Conservation (phyloP, 768 basidiomycete species). For the Russula griseocarnosa region DNA sequence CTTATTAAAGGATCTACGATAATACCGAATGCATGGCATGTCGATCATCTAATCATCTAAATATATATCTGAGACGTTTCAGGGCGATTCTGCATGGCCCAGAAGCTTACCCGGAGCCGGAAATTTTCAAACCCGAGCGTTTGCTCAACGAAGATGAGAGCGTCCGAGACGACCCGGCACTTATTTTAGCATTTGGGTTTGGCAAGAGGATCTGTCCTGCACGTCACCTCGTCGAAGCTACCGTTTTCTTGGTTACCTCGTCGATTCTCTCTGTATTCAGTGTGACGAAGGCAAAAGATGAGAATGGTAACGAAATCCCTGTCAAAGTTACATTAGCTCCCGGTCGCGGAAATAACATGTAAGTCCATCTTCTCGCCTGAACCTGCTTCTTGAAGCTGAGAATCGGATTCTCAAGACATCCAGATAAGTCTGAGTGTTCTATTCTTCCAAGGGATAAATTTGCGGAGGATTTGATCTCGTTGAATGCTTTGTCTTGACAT, state of each 20-base stretch:
- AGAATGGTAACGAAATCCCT: background rate
- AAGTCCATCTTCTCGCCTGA: no score
- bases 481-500: background rate
- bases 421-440: background rate
- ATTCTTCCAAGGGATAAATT: background rate
- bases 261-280: background rate
- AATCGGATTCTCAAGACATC: background rate
- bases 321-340: background rate
- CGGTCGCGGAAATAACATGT: background rate
- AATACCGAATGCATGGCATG: background rate
- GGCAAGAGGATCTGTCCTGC: constrained; percentile 29
- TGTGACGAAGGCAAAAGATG: constrained; percentile 15
- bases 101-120: constrained; percentile 28
- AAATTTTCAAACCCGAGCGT: constrained; percentile 46
- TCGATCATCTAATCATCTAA: background rate
- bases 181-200: constrained; percentile 20
- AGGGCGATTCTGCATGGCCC: constrained; percentile 42
- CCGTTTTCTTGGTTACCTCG: background rate
- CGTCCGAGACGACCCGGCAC: constrained; percentile 15
- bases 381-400: background rate
- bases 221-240: constrained; percentile 4
- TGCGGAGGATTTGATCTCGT: background rate
- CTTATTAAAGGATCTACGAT: background rate
- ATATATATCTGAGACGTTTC: background rate
- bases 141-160: constrained; percentile 29